Percentiles rank a stretch among this genome's conserved stretches.
These are phyloP conservation scores for Aspergillus neotritici DNA, from an alignment of 2,329 filamentous ascomycete genomes.

Conservation along the genomic window DNA sequence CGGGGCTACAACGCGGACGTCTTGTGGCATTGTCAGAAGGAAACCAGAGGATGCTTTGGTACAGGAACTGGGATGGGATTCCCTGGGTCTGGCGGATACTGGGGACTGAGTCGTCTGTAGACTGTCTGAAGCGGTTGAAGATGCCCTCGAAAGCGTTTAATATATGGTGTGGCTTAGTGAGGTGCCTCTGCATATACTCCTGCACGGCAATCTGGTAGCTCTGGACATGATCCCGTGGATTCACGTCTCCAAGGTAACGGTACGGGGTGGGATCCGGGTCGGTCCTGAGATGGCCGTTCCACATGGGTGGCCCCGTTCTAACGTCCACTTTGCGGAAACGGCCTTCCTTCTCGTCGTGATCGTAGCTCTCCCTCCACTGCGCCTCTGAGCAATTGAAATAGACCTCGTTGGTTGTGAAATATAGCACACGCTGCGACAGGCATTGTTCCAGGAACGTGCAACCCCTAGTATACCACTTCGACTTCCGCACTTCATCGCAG, in stretches of 20 bases:
- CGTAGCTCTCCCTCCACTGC: not conserved
- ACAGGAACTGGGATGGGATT: no score
- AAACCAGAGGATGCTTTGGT: no score
- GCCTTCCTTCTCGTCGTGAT: not conserved
- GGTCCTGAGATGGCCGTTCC: not conserved
- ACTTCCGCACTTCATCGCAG: no score
- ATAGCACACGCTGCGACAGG: not conserved
- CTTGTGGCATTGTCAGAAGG: no score
- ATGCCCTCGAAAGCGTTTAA: constrained; percentile 1
- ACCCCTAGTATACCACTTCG: not conserved
- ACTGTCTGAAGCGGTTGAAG: no score
- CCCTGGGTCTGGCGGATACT: no score
- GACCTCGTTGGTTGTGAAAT: not conserved
- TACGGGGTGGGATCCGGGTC: not conserved
- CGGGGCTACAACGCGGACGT: no score
- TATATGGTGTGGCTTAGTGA: not conserved
- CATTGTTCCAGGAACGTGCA: not conserved
- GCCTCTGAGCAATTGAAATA: constrained; percentile 1
- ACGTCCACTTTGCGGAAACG: not conserved
- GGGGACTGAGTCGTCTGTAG: no score
- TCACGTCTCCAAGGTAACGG: not conserved
- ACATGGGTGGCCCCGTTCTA: not conserved
- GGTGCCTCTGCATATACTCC: not conserved
- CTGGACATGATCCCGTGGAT: not conserved
- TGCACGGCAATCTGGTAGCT: not conserved